Evolutionary conservation across 768 basidiomycete species (phyloP).

Genomic region (Boletus reticuloceps): DNA sequence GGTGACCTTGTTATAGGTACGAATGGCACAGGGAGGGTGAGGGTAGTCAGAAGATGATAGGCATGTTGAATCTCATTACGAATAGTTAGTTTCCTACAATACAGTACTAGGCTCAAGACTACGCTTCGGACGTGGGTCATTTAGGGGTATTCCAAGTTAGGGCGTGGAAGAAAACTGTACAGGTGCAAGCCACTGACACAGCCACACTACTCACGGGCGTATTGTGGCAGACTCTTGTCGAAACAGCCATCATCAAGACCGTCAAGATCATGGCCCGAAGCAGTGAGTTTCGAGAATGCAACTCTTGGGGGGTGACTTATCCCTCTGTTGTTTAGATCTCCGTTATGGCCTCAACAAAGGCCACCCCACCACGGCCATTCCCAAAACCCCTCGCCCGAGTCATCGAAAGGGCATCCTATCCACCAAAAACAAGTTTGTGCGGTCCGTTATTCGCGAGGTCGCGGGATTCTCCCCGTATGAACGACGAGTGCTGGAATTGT

Average conservation of each 20-base stretch:
- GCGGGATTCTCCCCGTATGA: slow-evolving; percentile 98
- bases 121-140: neutral
- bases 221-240: slow-evolving; percentile 20
- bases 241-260: slow-evolving; percentile 47
- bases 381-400: slow-evolving; percentile 71
- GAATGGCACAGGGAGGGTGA: slow-evolving; percentile 44
- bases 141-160: slow-evolving; percentile 12
- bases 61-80: slow-evolving; percentile 8
- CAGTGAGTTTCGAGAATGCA: slow-evolving; percentile 50
- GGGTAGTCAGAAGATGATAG: slow-evolving; percentile 46
- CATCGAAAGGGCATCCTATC: slow-evolving; percentile 92
- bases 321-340: slow-evolving; percentile 53
- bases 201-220: slow-evolving; percentile 38
- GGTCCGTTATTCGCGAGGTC: slow-evolving; percentile 93
- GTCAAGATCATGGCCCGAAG: slow-evolving; percentile 69
- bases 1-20: slow-evolving; percentile 32
- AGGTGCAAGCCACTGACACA: slow-evolving; percentile 52
- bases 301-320: neutral
- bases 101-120: neutral
- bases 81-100: slow-evolving; percentile 10
- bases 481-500: slow-evolving; percentile 94
- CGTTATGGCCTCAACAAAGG: slow-evolving; percentile 86
- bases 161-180: slow-evolving; percentile 47
- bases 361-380: slow-evolving; percentile 82
- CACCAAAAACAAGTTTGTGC: slow-evolving; percentile 90